Conservation (phyloP, 306 rosid species). For the Pterocarpus macrocarpus region DNA sequence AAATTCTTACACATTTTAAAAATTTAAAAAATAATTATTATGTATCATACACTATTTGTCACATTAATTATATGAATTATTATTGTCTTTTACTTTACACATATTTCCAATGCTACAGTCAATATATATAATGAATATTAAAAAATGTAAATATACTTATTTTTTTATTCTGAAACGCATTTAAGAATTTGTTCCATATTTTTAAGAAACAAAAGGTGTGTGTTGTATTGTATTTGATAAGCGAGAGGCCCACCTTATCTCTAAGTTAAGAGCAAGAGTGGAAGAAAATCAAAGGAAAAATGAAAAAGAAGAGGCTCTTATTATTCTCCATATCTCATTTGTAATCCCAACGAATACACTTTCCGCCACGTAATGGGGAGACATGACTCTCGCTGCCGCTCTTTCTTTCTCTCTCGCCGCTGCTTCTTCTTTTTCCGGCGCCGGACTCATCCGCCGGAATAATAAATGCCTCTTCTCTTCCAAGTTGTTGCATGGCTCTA, state of each 20-base stretch:
- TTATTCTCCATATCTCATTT: slow-evolving; percentile 43
- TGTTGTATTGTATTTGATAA: background rate
- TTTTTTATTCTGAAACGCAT: too few species aligned
- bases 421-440: slow-evolving; percentile 34
- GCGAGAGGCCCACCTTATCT: slow-evolving; percentile 58
- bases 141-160: too few species aligned
- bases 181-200: too few species aligned
- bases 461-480: slow-evolving; percentile 32
- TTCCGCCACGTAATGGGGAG: slow-evolving; percentile 62
- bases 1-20: too few species aligned
- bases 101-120: too few species aligned
- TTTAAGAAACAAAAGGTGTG: too few species aligned
- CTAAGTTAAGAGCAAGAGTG: background rate
- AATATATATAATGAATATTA: too few species aligned
- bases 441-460: slow-evolving; percentile 33
- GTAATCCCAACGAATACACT: slow-evolving; percentile 48
- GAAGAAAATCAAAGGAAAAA: slow-evolving; percentile 11
- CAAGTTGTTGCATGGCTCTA: slow-evolving; percentile 2
- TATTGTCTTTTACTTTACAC: too few species aligned
- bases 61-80: too few species aligned
- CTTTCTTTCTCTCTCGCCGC: slow-evolving; percentile 64
- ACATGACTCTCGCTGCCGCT: slow-evolving; percentile 73
- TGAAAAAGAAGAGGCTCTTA: slow-evolving; percentile 50
- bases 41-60: too few species aligned
- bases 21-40: too few species aligned